phyloP scores from a whole-genome alignment of 2,329 filamentous ascomycete genomes.

The Triangularia setosa region DNA sequence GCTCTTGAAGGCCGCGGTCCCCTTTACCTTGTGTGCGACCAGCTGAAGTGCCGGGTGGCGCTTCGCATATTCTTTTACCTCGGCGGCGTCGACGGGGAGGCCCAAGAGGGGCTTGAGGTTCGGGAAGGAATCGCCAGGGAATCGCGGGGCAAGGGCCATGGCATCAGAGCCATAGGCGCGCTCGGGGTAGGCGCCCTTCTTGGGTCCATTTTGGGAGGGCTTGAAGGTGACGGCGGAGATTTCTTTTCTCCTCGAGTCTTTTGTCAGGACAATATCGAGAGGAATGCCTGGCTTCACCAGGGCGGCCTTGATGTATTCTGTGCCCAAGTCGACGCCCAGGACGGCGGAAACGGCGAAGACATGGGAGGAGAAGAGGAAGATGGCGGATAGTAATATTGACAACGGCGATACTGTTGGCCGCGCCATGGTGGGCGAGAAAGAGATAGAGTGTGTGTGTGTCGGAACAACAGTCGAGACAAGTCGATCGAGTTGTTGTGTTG shows the following conservation, averaged over 20 bases:
- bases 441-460: conserved; percentile 5
- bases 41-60: conserved; percentile 77
- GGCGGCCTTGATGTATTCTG: conserved; percentile 93
- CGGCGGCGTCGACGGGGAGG: conserved; percentile 56
- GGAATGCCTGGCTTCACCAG: conserved; percentile 96
- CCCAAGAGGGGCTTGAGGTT: conserved; percentile 93
- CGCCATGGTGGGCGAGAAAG: conserved; percentile 37
- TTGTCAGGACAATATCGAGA: conserved; percentile 95
- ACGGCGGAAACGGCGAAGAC: conserved; percentile 65
- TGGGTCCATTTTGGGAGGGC: conserved; percentile 63
- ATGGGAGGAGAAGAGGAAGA: conserved; percentile 44
- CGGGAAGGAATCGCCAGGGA: conserved; percentile 88
- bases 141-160: conserved; percentile 78
- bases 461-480: background rate
- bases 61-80: conserved; percentile 65
- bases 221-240: conserved; percentile 90
- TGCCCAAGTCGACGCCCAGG: conserved; percentile 88
- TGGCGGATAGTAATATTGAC: conserved; percentile 35
- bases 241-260: conserved; percentile 97
- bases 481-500: background rate
- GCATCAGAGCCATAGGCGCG: conserved; percentile 90
- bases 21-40: conserved; percentile 54
- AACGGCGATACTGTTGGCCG: conserved; percentile 33
- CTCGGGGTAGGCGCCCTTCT: conserved; percentile 72
- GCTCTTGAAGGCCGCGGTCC: conserved; percentile 80